Percentiles rank a stretch among this genome's conserved stretches.
phyloP scores from a whole-genome alignment of 305 asterid genomes.

The Fraxinus angustifolia region DNA sequence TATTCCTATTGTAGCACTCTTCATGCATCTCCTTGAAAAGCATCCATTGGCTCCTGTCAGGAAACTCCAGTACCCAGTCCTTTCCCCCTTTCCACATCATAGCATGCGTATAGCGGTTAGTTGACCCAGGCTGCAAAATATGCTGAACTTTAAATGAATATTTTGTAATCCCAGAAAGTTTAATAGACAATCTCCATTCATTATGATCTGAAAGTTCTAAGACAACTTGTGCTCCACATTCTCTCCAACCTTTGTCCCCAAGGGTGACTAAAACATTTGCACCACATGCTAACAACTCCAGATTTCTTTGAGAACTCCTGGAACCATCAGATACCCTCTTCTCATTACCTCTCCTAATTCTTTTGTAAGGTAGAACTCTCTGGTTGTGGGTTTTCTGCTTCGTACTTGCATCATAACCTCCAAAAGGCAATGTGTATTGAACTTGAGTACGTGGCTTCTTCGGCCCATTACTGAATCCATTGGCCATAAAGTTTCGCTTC shows the following conservation, averaged over 20 bases:
- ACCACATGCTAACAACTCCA: slow-evolving; percentile 57
- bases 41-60: slow-evolving; percentile 89
- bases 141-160: slow-evolving; percentile 74
- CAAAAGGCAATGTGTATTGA: slow-evolving; percentile 75
- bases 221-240: slow-evolving; percentile 65
- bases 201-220: slow-evolving; percentile 77
- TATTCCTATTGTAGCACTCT: slow-evolving; percentile 85
- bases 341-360: slow-evolving; percentile 84
- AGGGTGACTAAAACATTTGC: slow-evolving; percentile 73
- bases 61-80: slow-evolving; percentile 94
- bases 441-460: slow-evolving; percentile 92
- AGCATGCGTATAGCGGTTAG: slow-evolving; percentile 93
- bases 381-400: slow-evolving; percentile 52
- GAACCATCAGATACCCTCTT: slow-evolving; percentile 61
- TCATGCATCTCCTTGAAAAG: slow-evolving; percentile 96
- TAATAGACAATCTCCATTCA: slow-evolving; percentile 82
- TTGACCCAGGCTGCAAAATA: slow-evolving; percentile 83
- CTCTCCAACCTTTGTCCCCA: slow-evolving; percentile 94
- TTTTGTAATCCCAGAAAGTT: slow-evolving; percentile 65
- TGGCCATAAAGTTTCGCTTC: slow-evolving; percentile 39
- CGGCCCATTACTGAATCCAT: slow-evolving; percentile 73
- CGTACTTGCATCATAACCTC: slow-evolving; percentile 48
- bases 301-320: slow-evolving; percentile 49
- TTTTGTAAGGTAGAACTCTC: slow-evolving; percentile 62
- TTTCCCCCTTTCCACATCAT: slow-evolving; percentile 99